Conservation (phyloP, 2,329 filamentous ascomycete species). For the Fusarium gaditjirri region DNA sequence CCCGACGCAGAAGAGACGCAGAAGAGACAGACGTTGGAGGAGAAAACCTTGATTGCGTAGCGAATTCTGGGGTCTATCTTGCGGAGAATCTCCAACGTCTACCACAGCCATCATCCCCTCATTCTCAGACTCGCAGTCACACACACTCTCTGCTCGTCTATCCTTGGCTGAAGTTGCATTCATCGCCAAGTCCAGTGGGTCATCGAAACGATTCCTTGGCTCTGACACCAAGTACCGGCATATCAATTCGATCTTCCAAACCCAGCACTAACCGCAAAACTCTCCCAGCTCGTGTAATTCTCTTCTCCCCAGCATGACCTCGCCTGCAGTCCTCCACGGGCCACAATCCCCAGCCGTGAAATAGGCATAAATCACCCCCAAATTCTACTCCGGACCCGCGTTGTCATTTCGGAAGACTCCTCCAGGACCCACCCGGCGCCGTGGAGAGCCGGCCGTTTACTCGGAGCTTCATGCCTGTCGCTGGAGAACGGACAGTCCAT, state of each 20-base stretch:
- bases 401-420: conserved; percentile 26
- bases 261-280: conserved; percentile 1
- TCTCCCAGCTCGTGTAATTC: background rate
- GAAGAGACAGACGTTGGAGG: background rate
- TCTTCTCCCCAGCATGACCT: background rate
- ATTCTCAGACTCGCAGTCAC: background rate
- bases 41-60: conserved; percentile 26
- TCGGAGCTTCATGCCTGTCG: conserved; percentile 43
- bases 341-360: background rate
- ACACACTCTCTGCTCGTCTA: background rate
- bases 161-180: conserved; percentile 6
- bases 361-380: background rate
- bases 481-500: conserved; percentile 29
- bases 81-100: conserved; percentile 4
- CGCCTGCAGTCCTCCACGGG: conserved; percentile 4
- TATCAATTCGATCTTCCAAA: conserved; percentile 4
- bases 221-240: conserved; percentile 8
- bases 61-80: conserved; percentile 22
- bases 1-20: background rate
- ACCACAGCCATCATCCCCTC: background rate
- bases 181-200: conserved; percentile 28
- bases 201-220: conserved; percentile 21
- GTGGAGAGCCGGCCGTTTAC: conserved; percentile 41
- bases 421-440: conserved; percentile 31
- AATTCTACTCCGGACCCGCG: conserved; percentile 25